Evolutionary conservation across 1,139 yeast species (phyloP), one percentile per base, ranked within the genome.

Genomic region (Suhomyces panamericanus): DNA sequence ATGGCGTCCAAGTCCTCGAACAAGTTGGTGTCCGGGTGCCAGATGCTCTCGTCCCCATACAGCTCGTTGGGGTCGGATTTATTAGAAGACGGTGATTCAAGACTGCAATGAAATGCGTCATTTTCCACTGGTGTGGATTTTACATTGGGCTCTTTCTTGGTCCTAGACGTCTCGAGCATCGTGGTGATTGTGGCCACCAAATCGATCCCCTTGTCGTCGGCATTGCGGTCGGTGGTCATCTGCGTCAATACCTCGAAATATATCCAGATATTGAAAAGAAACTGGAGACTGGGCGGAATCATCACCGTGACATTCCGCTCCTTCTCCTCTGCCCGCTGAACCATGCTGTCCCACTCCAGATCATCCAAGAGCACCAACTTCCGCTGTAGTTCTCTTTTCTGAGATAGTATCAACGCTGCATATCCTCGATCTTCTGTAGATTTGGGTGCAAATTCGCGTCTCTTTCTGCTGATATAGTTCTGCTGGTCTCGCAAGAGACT

Each of bases 171-270:
- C 31, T 63, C 62, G 26, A 60, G 49, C 47, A 69, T 64, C 1
- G 64, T 51, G 13, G 76, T 70, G 36, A 72, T 70, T 0, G 75
- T 64, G 1, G 75, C 74, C 9, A 72, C 77, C 41, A 71, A 58
- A 49, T 70, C 76, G 14, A 70, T 62, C 0, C 77, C 77, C 43
- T 69, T 70, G 44, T 70, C 75, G 47, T 76, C 84, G 38, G 69
- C 66, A 27, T 64, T 70, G 11, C 68, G 60, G 43, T 75, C 80
- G 15, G 83, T 73, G 0, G 87, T 81, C 75, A 83, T 75, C 49
- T 83, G 78, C 0, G 87, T 82, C 48, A 83, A 63, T 2, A 83
- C 87, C 59, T 83, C 87, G 53, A 80, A 75, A 58, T 83, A 83
- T 38, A 82, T 70, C 83, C 87, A 83, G 28, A 78, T 73, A 57